Evolutionary conservation across 208 protist species (phyloP), one percentile per base, ranked within the genome.

Genomic region (Leishmania braziliensis): DNA sequence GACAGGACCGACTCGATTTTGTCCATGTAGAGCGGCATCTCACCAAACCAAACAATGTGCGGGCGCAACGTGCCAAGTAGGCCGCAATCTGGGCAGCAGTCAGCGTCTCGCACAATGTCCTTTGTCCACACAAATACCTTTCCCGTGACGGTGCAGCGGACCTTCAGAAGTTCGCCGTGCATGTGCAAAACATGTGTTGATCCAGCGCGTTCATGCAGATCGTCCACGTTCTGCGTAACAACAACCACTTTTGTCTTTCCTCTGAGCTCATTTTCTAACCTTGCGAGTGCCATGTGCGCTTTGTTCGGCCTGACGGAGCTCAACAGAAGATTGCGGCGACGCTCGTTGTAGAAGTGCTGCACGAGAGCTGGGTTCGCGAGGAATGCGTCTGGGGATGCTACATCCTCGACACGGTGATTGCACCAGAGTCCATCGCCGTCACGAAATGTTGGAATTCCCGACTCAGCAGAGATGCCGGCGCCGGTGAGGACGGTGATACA

Each of bases 11-110:
- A 69, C 10, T 68, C 33, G 58, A 97, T 95, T 20, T 88, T 79
- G 39, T 93, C 88, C 92, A 93, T 89, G 63, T 89, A 81, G 0
- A 94, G 70, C 29, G 92, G 93, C 86, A 95, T 89, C 75, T 97
- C 93, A 20, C 87, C 90, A 81, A 95, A 97, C 90, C 91, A 97
- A 18, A 97, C 93, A 88, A 95, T 95, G 74, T 95, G 87, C 18
- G 93, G 93, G 20, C 93, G 89, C 63, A 97, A 81, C 10, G 90
- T 95, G 36, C 83, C 84, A 2, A 90, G 33, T 10, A 76, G 9
- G 58, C 73, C 70, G 79, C 91, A 95, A 75, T 89, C 92, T 1
- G 74, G 72, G 63, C 91, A 97, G 33, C 70, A 65, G 58, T 86
- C 87, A 75, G 75, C 72, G 3, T 86, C 82, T n/a, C 77, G 75